Percentiles rank a stretch among this genome's conserved stretches.
phyloP scores from a whole-genome alignment of 352 stramenopile species.

The Pythium apleroticum region DNA sequence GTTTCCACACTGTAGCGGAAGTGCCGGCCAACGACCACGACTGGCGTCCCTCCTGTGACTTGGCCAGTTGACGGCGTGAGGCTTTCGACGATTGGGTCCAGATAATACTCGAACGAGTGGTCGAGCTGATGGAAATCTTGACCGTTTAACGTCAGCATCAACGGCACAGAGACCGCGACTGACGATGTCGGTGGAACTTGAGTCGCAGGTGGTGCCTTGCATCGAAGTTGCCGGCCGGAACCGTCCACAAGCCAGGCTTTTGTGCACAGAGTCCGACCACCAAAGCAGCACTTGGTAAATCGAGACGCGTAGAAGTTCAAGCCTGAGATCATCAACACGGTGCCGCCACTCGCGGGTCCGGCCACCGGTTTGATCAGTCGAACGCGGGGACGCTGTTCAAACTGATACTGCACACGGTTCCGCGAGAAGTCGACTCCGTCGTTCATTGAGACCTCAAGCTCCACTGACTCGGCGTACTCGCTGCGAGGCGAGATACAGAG shows the following conservation, averaged over 20 bases:
- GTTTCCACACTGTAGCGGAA: conserved; percentile 51
- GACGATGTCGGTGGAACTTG: conserved; percentile 14
- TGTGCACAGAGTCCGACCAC: conserved; percentile 37
- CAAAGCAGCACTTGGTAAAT: conserved; percentile 66
- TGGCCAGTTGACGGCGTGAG: conserved; percentile 45
- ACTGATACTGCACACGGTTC: conserved; percentile 63
- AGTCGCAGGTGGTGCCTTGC: conserved; percentile 34
- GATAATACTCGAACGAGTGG: conserved; percentile 63
- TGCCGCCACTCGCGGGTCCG: conserved; percentile 52
- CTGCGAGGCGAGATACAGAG: conserved; percentile 44
- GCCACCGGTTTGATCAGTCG: conserved; percentile 42
- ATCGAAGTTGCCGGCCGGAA: conserved; percentile 36
- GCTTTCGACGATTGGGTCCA: conserved; percentile 40
- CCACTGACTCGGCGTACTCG: conserved; percentile 33
- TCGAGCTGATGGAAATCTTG: conserved; percentile 54
- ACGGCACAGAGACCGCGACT: conserved; percentile 28
- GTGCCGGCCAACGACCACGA: conserved; percentile 63
- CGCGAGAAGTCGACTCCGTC: conserved; percentile 87
- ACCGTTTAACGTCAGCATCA: conserved; percentile 79
- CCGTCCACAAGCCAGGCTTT: conserved; percentile 37
- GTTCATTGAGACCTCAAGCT: conserved; percentile 84
- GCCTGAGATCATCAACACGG: conserved; percentile 51
- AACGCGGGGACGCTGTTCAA: conserved; percentile 49
- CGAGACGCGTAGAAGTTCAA: conserved; percentile 60
- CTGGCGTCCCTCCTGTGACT: conserved; percentile 47